Evolutionary conservation across 129 eudicot species (phyloP), one percentile per base, ranked within the genome.

Genomic region (Oenanthe sinensis): DNA sequence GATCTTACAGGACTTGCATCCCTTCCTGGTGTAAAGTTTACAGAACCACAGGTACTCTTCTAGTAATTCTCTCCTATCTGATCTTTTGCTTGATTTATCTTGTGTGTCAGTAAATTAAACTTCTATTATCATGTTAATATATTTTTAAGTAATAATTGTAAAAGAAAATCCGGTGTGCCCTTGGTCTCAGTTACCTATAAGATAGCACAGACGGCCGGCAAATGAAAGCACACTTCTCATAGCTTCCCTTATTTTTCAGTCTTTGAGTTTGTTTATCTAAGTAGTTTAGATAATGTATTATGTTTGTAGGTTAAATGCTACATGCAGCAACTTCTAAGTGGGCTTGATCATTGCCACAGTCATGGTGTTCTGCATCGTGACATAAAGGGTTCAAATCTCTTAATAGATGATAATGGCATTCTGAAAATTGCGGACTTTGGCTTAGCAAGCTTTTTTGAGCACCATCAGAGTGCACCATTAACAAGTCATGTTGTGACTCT

Each of bases 381-480:
- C 88, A 93, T 93, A 80, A 93, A 93, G 87, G 96, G 98, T 30
- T 93, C 98, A 77, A 93, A 93, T 86, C 92, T 93, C 49, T 82
- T 93, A 80, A 87, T 93, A 50, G 86, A 90, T 75, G 79, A 93
- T 81, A 77, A 81, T 74, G 98, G 98, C 68, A 87, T 86, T 68
- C 87, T 93, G 83, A 93, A 93, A 80, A 93, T 93, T 79, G 98
- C 96, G 8, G 98, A 93, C 49, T 93, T 93, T 86, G 98, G 98
- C 2, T 69, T 93, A 71, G 96, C 98, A 48, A 90, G 88, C 79
- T 86, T 85, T 65, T 93, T 73, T 77, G 85, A 93, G 74, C 77
- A 81, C 76, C 54, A 58, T 37, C 82, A 82, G 69, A 88, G 71
- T 44, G 82, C 83, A 49, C 90, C 89, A 50, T 77, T 90, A 78